These are phyloP conservation scores for Carex myosuroides DNA, from an alignment of 176 grass and related monocot genomes.

Conservation along the genomic window DNA sequence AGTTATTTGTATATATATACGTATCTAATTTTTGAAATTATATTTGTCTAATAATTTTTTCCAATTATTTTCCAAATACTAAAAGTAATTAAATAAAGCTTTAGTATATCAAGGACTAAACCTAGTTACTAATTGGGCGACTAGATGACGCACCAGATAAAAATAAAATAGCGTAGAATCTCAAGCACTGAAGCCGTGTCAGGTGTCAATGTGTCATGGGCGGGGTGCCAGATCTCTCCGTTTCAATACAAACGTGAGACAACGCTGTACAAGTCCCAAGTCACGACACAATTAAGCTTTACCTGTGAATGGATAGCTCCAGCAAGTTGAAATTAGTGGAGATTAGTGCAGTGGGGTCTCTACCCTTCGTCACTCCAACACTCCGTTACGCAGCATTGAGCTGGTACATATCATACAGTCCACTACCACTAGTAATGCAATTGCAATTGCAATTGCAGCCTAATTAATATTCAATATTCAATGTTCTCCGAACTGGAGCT, in stretches of 20 bases:
- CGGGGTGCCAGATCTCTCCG: background rate
- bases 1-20: too few relatives aligned
- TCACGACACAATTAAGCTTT: background rate
- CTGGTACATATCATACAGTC: background rate
- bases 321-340: background rate
- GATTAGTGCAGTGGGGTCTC: background rate
- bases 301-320: background rate
- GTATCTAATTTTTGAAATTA: too few relatives aligned
- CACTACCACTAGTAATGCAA: background rate
- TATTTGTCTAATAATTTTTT: too few relatives aligned
- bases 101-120: background rate
- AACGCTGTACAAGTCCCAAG: background rate
- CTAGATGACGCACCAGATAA: constrained; percentile 10
- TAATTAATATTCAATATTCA: background rate
- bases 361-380: constrained; percentile 1
- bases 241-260: background rate
- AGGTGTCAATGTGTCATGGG: background rate
- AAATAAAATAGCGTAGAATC: constrained; percentile 15
- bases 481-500: background rate
- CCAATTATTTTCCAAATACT: too few relatives aligned
- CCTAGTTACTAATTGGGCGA: constrained; percentile 11
- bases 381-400: constrained; percentile 19
- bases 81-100: background rate
- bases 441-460: background rate
- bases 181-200: constrained; percentile 19